phyloP scores from a whole-genome alignment of 768 basidiomycete genomes.

The Pleurotus tuber-regium region DNA sequence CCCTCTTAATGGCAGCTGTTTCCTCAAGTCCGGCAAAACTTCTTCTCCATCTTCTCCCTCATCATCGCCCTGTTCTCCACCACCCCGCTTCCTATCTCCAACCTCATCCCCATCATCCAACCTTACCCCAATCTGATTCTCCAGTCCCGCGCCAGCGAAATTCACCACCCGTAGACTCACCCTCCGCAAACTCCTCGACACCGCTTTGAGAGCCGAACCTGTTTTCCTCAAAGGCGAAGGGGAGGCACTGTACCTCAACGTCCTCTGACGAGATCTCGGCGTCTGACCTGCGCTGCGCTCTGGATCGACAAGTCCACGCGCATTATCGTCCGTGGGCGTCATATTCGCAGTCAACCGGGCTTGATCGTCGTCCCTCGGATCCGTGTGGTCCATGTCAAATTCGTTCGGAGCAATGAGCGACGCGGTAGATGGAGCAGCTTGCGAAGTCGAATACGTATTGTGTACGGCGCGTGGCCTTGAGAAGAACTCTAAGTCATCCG shows the following conservation, averaged over 20 bases:
- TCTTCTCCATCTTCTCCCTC: constrained; percentile 37
- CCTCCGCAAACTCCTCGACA: constrained; percentile 55
- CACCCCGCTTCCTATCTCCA: constrained; percentile 1
- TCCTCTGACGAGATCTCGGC: constrained; percentile 37
- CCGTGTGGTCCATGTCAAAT: constrained; percentile 31
- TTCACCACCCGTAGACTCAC: constrained; percentile 84
- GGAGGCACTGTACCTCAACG: constrained; percentile 49
- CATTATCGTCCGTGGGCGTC: constrained; percentile 27
- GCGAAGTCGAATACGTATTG: constrained; percentile 38
- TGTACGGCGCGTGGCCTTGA: constrained; percentile 28
- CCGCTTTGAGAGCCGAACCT: constrained; percentile 53
- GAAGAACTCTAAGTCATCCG: constrained; percentile 25
- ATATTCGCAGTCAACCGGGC: constrained; percentile 56
- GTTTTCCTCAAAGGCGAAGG: constrained; percentile 63
- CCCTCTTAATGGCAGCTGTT: constrained; percentile 61
- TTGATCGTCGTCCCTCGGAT: constrained; percentile 55
- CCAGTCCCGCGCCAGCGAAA: constrained; percentile 58
- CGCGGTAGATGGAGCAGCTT: constrained; percentile 48
- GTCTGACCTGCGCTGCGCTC: constrained; percentile 47
- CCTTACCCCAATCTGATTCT: constrained; percentile 46
- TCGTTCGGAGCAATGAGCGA: constrained; percentile 43
- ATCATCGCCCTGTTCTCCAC: constrained; percentile 14
- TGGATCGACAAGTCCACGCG: constrained; percentile 38
- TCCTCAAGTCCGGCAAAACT: constrained; percentile 40
- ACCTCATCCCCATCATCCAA: constrained; percentile 42